Percentiles rank a stretch among this genome's conserved stretches.
Conservation (phyloP, 2,329 filamentous ascomycete genomes). For the Beauveria sp. region DNA sequence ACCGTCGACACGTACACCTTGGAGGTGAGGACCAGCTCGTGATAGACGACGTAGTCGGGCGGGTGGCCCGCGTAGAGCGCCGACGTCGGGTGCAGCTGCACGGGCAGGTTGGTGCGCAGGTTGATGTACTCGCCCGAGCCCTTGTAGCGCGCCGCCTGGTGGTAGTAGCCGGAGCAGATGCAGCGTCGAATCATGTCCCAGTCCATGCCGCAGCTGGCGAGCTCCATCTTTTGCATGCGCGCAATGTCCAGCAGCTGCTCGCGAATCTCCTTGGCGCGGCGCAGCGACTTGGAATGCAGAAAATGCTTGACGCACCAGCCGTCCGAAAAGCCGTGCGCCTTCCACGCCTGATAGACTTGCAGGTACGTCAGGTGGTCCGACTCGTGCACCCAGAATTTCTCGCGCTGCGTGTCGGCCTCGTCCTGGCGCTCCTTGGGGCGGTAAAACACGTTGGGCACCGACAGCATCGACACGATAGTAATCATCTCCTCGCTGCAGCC, state of each 20-base stretch:
- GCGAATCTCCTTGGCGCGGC: conserved; percentile 86
- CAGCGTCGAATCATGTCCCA: conserved; percentile 95
- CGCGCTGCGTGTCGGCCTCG: conserved; percentile 87
- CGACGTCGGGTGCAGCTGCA: conserved; percentile 89
- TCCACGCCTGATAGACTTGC: conserved; percentile 95
- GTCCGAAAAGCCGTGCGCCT: conserved; percentile 80
- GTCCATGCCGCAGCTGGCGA: conserved; percentile 87
- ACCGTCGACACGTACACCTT: conserved; percentile 99
- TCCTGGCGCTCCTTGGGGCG: conserved; percentile 93
- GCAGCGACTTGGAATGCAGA: conserved; percentile 86
- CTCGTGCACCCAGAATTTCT: conserved; percentile 98
- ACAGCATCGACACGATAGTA: conserved; percentile 96
- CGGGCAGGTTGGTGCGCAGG: conserved; percentile 84
- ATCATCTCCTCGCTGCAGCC: conserved; percentile 96
- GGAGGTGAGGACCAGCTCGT: conserved; percentile 91
- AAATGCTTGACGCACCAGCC: conserved; percentile 92
- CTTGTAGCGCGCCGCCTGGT: conserved; percentile 92
- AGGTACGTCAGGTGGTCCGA: conserved; percentile 94
- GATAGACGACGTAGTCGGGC: conserved; percentile 95
- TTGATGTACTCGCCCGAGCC: conserved; percentile 98
- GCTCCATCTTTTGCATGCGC: conserved; percentile 82
- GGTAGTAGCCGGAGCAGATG: conserved; percentile 96
- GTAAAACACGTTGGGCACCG: conserved; percentile 94
- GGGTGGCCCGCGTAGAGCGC: conserved; percentile 92
- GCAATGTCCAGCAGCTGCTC: conserved; percentile 94